Base-by-base conservation (phyloP, 2,329 filamentous ascomycete genomes). In the Colletotrichum phormii region DNA sequence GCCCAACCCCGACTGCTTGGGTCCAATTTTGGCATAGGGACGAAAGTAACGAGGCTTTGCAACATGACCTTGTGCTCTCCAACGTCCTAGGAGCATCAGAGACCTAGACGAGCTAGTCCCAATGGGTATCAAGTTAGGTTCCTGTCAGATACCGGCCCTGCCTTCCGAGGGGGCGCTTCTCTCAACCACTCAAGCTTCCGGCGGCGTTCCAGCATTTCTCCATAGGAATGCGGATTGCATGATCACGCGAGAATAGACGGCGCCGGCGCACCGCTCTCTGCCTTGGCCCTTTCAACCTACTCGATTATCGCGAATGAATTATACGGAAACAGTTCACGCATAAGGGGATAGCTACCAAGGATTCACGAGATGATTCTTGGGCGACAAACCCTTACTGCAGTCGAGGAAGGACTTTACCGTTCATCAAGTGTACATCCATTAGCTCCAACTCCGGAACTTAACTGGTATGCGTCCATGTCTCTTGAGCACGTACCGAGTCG, bases 71-170 rank as follows among this genome's bases (percentile, higher is more conserved):
- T 29, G 26, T 29, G 26, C 26, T 29, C 26, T 29, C 26, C 26
- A 29, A 29, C 26, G 53, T 69, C 53, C 24, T 31, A 51, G 35
- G 26, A 33, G 22, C 59, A 63, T n/a, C 18, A 35, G 12, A 42
- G 31, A 18, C 51, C 31, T 15, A n/a, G 24, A 13, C 6, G 35
- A 26, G 7, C 71, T 66, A 73, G 67, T 29, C 55, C 33, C 9
- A 1, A 66, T 61, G 12, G 11, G 49, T 12, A 9, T 49, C 65
- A 51, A 24, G 26, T 29, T 29, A 5, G 29, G 12, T 22, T 13
- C n/a, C 24, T 51, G 35, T 73, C 67, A 65, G 67, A 66, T 35
- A 61, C 18, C 71, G 71, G 71, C 26, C 71, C 71, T 73, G 15
- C 1, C n/a, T 61, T 71, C 71, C 71, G 71, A n/a, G 2, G 57